These are phyloP conservation scores for Butyriboletus loyo DNA, from an alignment of 768 basidiomycete genomes.

Conservation along the genomic window DNA sequence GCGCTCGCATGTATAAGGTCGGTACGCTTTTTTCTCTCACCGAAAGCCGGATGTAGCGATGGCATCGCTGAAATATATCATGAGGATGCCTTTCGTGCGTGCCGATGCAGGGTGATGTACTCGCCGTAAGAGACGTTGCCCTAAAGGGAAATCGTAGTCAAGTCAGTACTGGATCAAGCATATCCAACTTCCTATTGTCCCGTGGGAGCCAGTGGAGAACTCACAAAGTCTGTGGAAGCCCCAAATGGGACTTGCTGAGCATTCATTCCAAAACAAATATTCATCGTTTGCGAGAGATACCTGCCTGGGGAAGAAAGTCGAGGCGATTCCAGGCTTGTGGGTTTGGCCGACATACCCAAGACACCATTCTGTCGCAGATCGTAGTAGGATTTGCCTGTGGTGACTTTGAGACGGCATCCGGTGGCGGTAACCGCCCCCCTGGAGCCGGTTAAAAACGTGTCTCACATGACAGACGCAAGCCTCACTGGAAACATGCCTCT, in stretches of 20 bases:
- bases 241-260: slow-evolving; percentile 36
- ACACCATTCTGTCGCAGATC: slow-evolving; percentile 59
- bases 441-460: slow-evolving; percentile 9
- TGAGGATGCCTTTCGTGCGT: slow-evolving; percentile 12
- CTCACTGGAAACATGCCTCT: slow-evolving; percentile 69
- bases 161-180: slow-evolving; percentile 1
- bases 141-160: slow-evolving; percentile 37
- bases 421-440: slow-evolving; percentile 71
- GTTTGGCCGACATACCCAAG: slow-evolving; percentile 41
- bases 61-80: slow-evolving; percentile 46
- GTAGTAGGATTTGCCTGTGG: slow-evolving; percentile 41
- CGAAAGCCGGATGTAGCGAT: slow-evolving; percentile 60
- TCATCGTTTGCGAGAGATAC: slow-evolving; percentile 48
- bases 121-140: slow-evolving; percentile 71
- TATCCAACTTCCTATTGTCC: neutral
- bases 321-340: neutral
- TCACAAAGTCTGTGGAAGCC: slow-evolving; percentile 79
- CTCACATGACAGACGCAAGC: neutral
- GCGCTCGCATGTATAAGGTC: neutral
- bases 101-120: slow-evolving; percentile 26
- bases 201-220: slow-evolving; percentile 22
- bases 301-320: slow-evolving; percentile 39
- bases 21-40: slow-evolving; percentile 34
- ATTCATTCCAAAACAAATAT: slow-evolving; percentile 42
- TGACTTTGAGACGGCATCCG: slow-evolving; percentile 49